Percentiles rank a stretch among this genome's conserved stretches.
These are phyloP conservation scores for Sclerotinia subarctica DNA, from an alignment of 2,329 filamentous ascomycete species.

Conservation along the genomic window DNA sequence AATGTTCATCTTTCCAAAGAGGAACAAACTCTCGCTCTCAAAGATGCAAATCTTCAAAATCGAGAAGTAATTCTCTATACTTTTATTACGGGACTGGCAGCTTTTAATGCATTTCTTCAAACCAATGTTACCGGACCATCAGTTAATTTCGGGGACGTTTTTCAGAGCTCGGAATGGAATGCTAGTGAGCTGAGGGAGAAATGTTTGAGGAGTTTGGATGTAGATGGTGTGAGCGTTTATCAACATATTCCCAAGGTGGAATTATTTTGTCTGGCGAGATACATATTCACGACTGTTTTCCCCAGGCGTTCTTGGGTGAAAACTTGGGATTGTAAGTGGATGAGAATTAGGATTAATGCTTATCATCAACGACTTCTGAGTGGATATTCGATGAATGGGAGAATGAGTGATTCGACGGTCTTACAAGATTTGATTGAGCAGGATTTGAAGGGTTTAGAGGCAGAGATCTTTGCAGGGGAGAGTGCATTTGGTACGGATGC, in stretches of 20 bases:
- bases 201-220: slow-evolving; percentile 67
- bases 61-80: slow-evolving; percentile 26
- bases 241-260: slow-evolving; percentile 79
- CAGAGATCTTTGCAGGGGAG: slow-evolving; percentile 42
- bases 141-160: slow-evolving; percentile 50
- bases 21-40: slow-evolving; percentile 26
- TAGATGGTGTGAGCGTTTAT: slow-evolving; percentile 86
- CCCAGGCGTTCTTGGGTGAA: slow-evolving; percentile 30
- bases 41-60: slow-evolving; percentile 23
- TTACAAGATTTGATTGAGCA: slow-evolving; percentile 59
- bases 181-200: slow-evolving; percentile 42
- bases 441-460: slow-evolving; percentile 51
- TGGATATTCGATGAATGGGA: slow-evolving; percentile 30
- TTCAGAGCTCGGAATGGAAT: slow-evolving; percentile 28
- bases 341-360: slow-evolving; percentile 64
- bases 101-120: slow-evolving; percentile 78
- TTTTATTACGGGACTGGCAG: slow-evolving; percentile 56
- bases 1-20: slow-evolving; percentile 23
- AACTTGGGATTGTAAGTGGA: slow-evolving; percentile 44
- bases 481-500: slow-evolving; percentile 46
- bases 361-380: slow-evolving; percentile 64
- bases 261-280: slow-evolving; percentile 70
- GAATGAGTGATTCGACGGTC: slow-evolving; percentile 54
- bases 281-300: slow-evolving; percentile 44
- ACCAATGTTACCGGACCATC: slow-evolving; percentile 85